phyloP scores from a whole-genome alignment of 768 basidiomycete species.

The Tulasnella sp. region DNA sequence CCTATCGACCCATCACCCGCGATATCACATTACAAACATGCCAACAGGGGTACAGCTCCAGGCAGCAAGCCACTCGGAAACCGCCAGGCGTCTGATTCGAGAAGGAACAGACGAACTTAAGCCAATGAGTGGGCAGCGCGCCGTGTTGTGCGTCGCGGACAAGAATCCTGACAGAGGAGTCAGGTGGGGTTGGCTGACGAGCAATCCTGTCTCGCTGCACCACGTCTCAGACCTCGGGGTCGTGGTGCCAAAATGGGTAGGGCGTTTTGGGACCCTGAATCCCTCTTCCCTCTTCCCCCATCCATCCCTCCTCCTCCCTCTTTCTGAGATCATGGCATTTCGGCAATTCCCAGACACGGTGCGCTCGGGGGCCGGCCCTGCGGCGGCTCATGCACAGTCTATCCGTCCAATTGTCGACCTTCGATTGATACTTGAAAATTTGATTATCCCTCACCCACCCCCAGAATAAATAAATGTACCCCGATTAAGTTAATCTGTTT shows the following conservation, averaged over 20 bases:
- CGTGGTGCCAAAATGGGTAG: no score
- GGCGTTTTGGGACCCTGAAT: not conserved
- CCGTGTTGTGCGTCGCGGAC: not conserved
- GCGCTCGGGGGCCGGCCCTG: no score
- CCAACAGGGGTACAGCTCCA: not conserved
- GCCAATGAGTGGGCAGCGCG: not conserved
- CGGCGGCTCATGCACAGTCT: not conserved
- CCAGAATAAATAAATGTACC: not conserved
- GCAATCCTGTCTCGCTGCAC: not conserved
- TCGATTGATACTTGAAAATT: not conserved
- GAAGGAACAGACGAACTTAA: not conserved
- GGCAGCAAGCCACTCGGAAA: not conserved
- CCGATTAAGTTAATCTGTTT: not conserved
- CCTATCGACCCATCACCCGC: not conserved
- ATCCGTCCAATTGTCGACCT: not conserved
- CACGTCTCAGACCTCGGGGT: not conserved
- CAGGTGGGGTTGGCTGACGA: not conserved
- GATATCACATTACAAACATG: not conserved
- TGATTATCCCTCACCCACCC: not conserved
- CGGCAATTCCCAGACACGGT: not conserved
- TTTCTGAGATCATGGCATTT: not conserved
- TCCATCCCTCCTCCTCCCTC: no score
- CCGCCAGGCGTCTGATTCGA: not conserved
- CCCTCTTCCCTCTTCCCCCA: no score
- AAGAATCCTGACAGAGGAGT: not conserved